These are phyloP conservation scores for Astrephomene gubernaculifera DNA, from an alignment of 139 green algal species.

Conservation along the genomic window DNA sequence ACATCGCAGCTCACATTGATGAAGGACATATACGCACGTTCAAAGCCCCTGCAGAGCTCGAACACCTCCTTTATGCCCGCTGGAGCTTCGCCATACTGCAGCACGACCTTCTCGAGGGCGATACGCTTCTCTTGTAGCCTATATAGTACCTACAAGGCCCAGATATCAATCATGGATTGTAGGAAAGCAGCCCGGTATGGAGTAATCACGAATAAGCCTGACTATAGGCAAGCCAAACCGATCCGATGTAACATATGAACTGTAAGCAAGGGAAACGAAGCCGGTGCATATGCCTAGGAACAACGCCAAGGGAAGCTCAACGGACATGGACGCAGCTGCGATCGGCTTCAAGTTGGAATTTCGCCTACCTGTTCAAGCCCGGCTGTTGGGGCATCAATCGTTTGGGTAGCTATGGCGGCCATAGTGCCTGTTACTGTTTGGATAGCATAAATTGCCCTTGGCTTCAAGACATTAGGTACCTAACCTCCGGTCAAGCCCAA, in stretches of 20 bases:
- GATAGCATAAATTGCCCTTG: too few relatives aligned
- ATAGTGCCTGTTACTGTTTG: slow-evolving; percentile 2
- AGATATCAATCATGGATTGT: too few relatives aligned
- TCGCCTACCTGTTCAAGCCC: slow-evolving; percentile 13
- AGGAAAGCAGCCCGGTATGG: too few relatives aligned
- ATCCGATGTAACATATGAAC: too few relatives aligned
- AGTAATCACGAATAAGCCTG: too few relatives aligned
- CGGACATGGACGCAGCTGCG: background rate
- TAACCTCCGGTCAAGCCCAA: too few relatives aligned
- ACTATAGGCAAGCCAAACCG: too few relatives aligned
- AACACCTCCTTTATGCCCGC: slow-evolving; percentile 85
- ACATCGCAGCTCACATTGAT: slow-evolving; percentile 78
- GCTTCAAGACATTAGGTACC: too few relatives aligned
- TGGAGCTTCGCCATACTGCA: slow-evolving; percentile 76
- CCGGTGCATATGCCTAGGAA: too few relatives aligned
- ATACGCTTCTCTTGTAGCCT: slow-evolving; percentile 74
- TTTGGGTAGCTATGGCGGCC: slow-evolving; percentile 4
- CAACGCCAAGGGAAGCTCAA: background rate
- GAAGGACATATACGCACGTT: slow-evolving; percentile 80
- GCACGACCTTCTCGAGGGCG: slow-evolving; percentile 82
- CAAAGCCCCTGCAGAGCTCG: slow-evolving; percentile 90
- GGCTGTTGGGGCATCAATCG: slow-evolving; percentile 15
- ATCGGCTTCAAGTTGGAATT: background rate
- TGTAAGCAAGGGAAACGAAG: too few relatives aligned
- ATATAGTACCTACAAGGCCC: slow-evolving; percentile 64